A percentile compares a stretch with the other conserved stretches of the same genome.
These are phyloP conservation scores for Rhodofomes roseus DNA, from an alignment of 1,284 basidiomycete genomes.

Conservation along the genomic window DNA sequence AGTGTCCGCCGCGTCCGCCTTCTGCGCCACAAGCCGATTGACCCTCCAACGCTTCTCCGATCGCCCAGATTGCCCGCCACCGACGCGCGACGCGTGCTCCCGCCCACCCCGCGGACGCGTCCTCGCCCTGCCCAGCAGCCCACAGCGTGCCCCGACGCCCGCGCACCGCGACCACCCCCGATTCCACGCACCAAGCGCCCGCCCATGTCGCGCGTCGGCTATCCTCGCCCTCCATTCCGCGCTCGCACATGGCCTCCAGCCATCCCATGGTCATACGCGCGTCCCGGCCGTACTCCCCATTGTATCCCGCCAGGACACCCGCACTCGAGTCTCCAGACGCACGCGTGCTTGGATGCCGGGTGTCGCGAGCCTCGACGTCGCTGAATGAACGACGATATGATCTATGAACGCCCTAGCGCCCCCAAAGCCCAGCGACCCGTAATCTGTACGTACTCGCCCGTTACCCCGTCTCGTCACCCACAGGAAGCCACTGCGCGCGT, in stretches of 20 bases:
- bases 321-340: constrained; percentile 1
- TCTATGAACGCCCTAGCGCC: constrained; percentile 1
- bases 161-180: not conserved
- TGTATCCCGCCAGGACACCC: not conserved
- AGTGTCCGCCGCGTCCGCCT: constrained; percentile 1
- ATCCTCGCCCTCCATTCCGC: not conserved
- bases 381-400: not conserved
- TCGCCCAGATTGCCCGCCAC: not conserved
- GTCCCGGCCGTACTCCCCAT: not conserved
- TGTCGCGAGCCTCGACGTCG: not conserved
- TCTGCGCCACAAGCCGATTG: constrained; percentile 11
- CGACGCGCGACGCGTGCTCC: not conserved
- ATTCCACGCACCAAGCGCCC: not conserved
- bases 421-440: not conserved
- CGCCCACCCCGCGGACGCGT: not conserved
- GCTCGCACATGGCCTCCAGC: not conserved
- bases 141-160: not conserved
- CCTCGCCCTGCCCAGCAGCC: not conserved
- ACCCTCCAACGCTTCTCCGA: constrained; percentile 1
- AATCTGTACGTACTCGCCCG: constrained; percentile 3
- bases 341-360: not conserved
- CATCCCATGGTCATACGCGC: not conserved
- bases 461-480: constrained; percentile 1
- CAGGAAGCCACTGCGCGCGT: not conserved
- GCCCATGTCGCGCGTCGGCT: not conserved